Evolutionary conservation across 139 green algal species (phyloP).

Genomic region (Asterochloris erici): DNA sequence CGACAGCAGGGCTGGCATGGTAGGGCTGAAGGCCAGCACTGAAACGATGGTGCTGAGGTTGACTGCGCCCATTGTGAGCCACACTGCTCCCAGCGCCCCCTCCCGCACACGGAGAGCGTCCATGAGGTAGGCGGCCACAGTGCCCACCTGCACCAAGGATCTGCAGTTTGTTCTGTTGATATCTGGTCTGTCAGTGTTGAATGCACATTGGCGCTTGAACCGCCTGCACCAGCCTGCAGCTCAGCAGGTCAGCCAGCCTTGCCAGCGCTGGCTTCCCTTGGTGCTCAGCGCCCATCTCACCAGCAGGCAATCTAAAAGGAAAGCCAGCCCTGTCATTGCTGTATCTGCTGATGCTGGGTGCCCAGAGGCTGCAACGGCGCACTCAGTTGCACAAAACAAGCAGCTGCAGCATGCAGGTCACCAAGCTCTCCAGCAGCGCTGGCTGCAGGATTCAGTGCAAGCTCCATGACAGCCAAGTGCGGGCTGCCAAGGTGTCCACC

Average conservation of each 20-base stretch:
- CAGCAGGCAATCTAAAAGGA: not conserved
- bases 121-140: slow-evolving; percentile 86
- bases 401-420: not conserved
- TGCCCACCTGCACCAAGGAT: slow-evolving; percentile 42
- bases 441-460: not conserved
- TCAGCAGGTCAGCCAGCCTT: not conserved
- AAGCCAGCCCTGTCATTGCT: not conserved
- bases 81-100: slow-evolving; percentile 72
- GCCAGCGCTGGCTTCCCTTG: not conserved
- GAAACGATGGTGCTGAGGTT: slow-evolving; percentile 56
- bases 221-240: not conserved
- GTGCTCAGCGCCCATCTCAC: not conserved
- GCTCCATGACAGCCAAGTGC: not conserved
- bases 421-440: not conserved
- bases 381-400: not conserved
- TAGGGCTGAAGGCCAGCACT: slow-evolving; percentile 12
- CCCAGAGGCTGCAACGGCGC: not conserved
- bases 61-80: slow-evolving; percentile 65
- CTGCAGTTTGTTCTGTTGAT: not conserved
- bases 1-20: not conserved
- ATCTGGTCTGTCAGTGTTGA: not conserved
- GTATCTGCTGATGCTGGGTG: not conserved
- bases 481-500: not conserved
- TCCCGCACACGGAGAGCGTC: slow-evolving; percentile 77
- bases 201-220: not conserved